Percentiles rank a stretch among this genome's conserved stretches.
Conservation (phyloP, 805 yeast genomes). For the Candida boleticola region DNA sequence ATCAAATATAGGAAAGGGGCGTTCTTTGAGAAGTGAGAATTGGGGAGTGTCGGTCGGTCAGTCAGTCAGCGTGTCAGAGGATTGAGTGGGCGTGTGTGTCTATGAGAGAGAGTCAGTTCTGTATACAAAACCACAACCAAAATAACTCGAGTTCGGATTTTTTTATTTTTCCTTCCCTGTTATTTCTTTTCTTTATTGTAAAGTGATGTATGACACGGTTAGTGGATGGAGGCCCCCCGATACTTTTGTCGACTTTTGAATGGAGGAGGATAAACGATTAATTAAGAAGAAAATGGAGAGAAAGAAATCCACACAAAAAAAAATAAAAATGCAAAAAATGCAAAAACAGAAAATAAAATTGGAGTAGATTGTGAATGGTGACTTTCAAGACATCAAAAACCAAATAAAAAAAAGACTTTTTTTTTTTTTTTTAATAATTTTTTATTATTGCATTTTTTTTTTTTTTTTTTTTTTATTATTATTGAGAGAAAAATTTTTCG, state of each 20-base stretch:
- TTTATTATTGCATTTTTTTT: not conserved
- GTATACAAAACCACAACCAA: not conserved
- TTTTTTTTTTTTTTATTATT: too few species aligned
- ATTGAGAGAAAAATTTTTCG: too few species aligned
- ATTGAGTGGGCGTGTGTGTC: not conserved
- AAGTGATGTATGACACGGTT: too few species aligned
- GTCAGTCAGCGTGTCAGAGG: too few species aligned
- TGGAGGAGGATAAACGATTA: not conserved
- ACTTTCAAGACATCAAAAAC: not conserved
- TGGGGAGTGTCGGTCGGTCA: too few species aligned
- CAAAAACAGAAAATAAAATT: not conserved
- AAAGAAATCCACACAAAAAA: not conserved
- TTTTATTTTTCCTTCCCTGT: too few species aligned
- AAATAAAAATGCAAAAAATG: not conserved
- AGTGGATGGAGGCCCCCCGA: too few species aligned
- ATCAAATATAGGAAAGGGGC: not conserved
- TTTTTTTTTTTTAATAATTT: too few species aligned
- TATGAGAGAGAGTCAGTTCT: not conserved
- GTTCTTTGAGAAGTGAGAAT: not conserved
- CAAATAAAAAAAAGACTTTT: not conserved
- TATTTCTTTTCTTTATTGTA: too few species aligned
- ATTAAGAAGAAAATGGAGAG: not conserved
- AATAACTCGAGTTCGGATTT: not conserved
- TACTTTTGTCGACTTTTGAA: too few species aligned
- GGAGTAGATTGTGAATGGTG: not conserved